A percentile compares a stretch with the other conserved stretches of the same genome.
These are phyloP conservation scores for Salix brachista DNA, from an alignment of 345 rosid genomes.

Conservation along the genomic window DNA sequence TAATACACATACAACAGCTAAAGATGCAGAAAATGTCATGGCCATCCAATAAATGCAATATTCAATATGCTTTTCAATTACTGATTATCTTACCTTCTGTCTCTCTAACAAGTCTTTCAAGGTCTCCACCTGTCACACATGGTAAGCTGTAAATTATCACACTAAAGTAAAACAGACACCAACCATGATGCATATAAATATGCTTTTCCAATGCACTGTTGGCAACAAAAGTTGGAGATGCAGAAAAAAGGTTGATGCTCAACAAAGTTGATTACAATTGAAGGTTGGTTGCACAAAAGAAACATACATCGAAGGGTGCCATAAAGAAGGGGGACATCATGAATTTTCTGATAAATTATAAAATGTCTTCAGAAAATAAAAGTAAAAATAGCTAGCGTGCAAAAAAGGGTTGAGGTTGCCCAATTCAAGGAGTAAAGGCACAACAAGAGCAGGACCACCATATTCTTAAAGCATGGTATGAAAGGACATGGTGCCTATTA, in stretches of 20 bases:
- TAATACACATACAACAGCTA: background rate
- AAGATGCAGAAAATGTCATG: background rate
- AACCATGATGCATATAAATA: background rate
- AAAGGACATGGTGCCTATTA: background rate
- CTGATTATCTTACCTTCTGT: slow-evolving; percentile 62
- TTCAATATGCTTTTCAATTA: background rate
- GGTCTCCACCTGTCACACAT: slow-evolving; percentile 51
- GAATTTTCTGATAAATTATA: background rate
- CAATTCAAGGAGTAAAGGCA: too few species aligned
- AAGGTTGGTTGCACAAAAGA: background rate
- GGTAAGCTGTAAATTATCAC: slow-evolving; percentile 3
- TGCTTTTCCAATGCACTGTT: background rate
- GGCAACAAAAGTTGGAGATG: background rate
- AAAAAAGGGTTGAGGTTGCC: too few species aligned
- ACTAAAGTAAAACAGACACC: background rate
- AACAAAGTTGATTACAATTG: background rate
- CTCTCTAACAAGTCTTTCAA: slow-evolving; percentile 71
- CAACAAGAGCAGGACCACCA: background rate
- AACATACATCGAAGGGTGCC: background rate
- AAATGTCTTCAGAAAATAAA: too few species aligned
- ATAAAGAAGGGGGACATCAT: background rate
- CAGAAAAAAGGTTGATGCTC: background rate
- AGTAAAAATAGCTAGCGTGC: too few species aligned
- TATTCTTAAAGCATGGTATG: background rate
- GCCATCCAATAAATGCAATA: background rate